These are phyloP conservation scores for Neurospora sp. DNA, from an alignment of 2,329 filamentous ascomycete genomes.

Conservation along the genomic window DNA sequence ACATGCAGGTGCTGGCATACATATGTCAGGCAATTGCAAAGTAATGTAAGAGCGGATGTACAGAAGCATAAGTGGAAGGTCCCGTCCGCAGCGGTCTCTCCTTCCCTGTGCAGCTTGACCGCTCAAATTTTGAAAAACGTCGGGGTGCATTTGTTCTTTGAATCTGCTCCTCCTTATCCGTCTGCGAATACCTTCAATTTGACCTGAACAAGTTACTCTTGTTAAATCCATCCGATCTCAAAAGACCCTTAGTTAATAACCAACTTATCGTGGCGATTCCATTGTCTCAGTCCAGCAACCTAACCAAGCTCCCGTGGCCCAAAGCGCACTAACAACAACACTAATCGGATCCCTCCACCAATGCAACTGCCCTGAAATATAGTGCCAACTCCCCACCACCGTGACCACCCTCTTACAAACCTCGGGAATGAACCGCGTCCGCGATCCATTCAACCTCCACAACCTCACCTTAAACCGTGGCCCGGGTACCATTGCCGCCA, in stretches of 20 bases:
- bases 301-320: neutral
- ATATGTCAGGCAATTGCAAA: neutral
- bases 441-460: constrained; percentile 31
- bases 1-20: neutral
- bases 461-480: constrained; percentile 8
- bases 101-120: neutral
- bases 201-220: neutral
- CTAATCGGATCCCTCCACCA: neutral
- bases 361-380: neutral
- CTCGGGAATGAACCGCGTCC: constrained; percentile 25
- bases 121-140: neutral
- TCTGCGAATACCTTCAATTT: neutral
- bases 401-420: neutral
- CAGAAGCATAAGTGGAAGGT: too few relatives aligned
- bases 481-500: constrained; percentile 16
- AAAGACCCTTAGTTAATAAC: neutral
- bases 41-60: neutral
- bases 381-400: neutral
- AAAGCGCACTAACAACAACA: neutral
- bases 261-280: neutral
- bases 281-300: neutral
- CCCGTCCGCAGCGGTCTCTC: neutral
- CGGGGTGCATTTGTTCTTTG: neutral
- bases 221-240: neutral
- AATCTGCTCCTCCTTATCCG: neutral